Base-by-base conservation (phyloP, 202 grass and related monocot genomes). In the Hordeum pubiflorum region DNA sequence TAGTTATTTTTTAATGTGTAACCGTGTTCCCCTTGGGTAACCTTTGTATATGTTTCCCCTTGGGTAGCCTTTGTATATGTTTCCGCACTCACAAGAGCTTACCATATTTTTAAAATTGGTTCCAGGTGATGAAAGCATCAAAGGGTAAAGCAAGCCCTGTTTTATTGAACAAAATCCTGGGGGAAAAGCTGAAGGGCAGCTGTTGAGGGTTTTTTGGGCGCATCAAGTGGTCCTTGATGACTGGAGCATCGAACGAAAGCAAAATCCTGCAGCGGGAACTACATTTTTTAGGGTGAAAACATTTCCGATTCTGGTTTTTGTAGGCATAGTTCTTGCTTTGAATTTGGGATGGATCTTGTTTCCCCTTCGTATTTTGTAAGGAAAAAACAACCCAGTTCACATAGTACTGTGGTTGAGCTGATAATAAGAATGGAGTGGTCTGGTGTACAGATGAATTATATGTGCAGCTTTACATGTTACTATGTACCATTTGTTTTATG, bases 141-240 rank as follows among this genome's bases (percentile, higher is more conserved):
- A 98, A 95, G 88, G 92, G 95, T 46, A 98, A 98, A 75, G 95
- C 95, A 12, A 98, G 92, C 27, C 95, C 95, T 58, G 84, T 89
- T 75, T 65, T 94, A 81, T 77, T 98, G 78, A 94, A 91, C 63
- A 94, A 98, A 84, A 93, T 98, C 29, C 90, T 98, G 3, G 54
- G 48, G 2, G 92, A 93, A 58, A 98, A 98, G 74, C 74, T 98
- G 14, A 88, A 93, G 76, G 84, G 74, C 48, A 82, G 22, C 29
- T 75, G 62, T 29, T 81, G 57, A 94, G 34, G 5, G 4, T 17
- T 36, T 43, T 54, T 34, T 56, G 6, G 0, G 7, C 18, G 5
- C 61, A 23, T 52, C 36, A 78, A 41, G 6, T 11, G 43, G 31
- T 63, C 17, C 41, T 26, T 34, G 18, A 71, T 12, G 24, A 44